Conservation (phyloP, 768 basidiomycete species). For the Boletus rufocinnamomeus region DNA sequence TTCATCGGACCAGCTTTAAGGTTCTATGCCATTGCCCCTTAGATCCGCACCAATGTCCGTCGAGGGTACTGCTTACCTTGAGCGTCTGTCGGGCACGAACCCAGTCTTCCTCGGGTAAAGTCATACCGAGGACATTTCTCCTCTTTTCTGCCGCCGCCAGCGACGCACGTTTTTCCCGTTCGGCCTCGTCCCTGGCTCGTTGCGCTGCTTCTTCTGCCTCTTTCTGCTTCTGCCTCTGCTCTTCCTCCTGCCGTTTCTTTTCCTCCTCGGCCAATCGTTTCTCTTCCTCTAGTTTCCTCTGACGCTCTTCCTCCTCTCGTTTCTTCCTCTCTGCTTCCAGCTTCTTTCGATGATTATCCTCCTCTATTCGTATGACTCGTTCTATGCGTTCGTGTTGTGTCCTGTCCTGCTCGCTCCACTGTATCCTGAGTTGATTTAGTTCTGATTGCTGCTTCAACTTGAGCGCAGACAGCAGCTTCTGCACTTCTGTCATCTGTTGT, state of each 20-base stretch:
- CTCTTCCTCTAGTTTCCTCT: slow-evolving; percentile 50
- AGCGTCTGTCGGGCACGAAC: slow-evolving; percentile 51
- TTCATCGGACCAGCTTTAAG: slow-evolving; percentile 68
- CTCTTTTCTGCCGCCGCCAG: slow-evolving; percentile 41
- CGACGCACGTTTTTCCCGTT: slow-evolving; percentile 38
- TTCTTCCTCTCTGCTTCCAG: slow-evolving; percentile 59
- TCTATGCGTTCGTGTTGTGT: slow-evolving; percentile 61
- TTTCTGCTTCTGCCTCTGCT: slow-evolving; percentile 41
- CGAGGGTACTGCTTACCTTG: slow-evolving; percentile 42
- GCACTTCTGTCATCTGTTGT: slow-evolving; percentile 55
- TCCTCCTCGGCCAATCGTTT: slow-evolving; percentile 45
- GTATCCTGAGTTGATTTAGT: slow-evolving; percentile 44
- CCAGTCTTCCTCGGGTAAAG: slow-evolving; percentile 68
- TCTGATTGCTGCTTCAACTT: slow-evolving; percentile 47
- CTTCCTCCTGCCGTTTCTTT: slow-evolving; percentile 43
- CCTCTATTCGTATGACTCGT: slow-evolving; percentile 59
- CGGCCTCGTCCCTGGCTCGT: slow-evolving; percentile 36
- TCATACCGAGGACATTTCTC: slow-evolving; percentile 50
- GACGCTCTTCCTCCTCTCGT: slow-evolving; percentile 49
- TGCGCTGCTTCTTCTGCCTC: slow-evolving; percentile 34
- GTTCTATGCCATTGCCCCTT: slow-evolving; percentile 39
- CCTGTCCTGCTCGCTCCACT: slow-evolving; percentile 48
- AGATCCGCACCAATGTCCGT: slow-evolving; percentile 26
- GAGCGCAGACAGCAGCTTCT: slow-evolving; percentile 44
- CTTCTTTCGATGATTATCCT: slow-evolving; percentile 53